Base-by-base conservation (phyloP, 2,329 filamentous ascomycete species). In the Aureobasidium leucospermi region DNA sequence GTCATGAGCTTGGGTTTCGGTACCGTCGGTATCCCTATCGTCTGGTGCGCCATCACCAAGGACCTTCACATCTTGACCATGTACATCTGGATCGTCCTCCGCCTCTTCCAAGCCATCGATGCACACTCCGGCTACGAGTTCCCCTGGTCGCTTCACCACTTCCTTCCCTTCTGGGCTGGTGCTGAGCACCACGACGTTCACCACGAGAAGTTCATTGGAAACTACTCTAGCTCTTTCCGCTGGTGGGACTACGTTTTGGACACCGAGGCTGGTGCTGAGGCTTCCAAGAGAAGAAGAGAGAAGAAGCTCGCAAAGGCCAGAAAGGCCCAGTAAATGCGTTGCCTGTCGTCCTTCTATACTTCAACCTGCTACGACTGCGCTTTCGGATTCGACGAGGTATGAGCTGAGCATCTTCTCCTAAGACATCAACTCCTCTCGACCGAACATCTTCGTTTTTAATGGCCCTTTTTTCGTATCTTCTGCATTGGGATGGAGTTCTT, bases 81-180 rank as follows among this genome's bases (percentile, higher is more conserved):
- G 92, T 99, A 97, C 78, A 72, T 88, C 65, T 99, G 94, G 94
- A 97, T 99, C 69, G 80, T 90, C 58, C 80, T 91, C 67, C 91
- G 94, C 67, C 81, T 99, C 19, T 95, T 96, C 83, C 94, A 99
- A 79, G 94, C 94, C 69, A 95, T 99, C 73, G 94, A 99, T 73
- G 89, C 94, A 32, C 94, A 99, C 80, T 94, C 88, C 69, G 94
- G 94, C 64, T 99, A 97, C 76, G 94, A 99, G 73, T 97, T 99
- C 78, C 94, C 94, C 63, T 99, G 92, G 91, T 93, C 88, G 70
- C 78, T 99, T 76, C 90, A 92, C 75, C 90, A 96, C 76, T 89
- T 97, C 81, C 79, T 99, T 55, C 94, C 94, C 38, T 92, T 99
- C 84, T 99, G 94, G 94, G 93, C 93, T 59, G 94, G 94, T 63